Evolutionary conservation across 2,329 filamentous ascomycete species (phyloP).

Genomic region (Hypoxylon sp.): DNA sequence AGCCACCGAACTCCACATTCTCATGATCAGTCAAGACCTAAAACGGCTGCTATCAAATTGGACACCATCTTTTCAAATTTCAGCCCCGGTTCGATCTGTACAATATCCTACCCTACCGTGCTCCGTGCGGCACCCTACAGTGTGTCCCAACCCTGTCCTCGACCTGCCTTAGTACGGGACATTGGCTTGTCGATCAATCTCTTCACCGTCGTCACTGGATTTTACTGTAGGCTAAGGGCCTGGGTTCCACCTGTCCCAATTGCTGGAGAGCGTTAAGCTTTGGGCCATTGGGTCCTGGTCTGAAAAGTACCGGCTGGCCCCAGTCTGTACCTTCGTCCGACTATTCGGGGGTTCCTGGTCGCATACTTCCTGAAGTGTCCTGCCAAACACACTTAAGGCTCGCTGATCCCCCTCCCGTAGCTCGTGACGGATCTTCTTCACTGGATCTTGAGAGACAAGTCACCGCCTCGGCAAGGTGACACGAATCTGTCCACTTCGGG

Average conservation of each 20-base stretch:
- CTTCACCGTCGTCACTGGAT: slow-evolving; percentile 59
- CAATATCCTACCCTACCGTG: slow-evolving; percentile 43
- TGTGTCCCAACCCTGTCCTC: slow-evolving; percentile 54
- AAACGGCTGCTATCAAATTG: slow-evolving; percentile 49
- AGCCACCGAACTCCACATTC: slow-evolving; percentile 49
- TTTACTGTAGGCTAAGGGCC: slow-evolving; percentile 39
- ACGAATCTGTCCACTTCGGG: slow-evolving; percentile 57
- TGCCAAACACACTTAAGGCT: slow-evolving; percentile 64
- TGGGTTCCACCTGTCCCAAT: slow-evolving; percentile 54
- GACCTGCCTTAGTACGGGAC: slow-evolving; percentile 58
- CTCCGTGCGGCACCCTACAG: slow-evolving; percentile 36
- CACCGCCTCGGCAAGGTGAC: slow-evolving; percentile 47
- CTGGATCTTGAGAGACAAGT: slow-evolving; percentile 48
- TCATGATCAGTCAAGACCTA: slow-evolving; percentile 47
- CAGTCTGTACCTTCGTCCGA: slow-evolving; percentile 48
- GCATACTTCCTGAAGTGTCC: slow-evolving; percentile 49
- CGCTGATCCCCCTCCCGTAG: slow-evolving; percentile 62
- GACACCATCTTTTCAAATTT: slow-evolving; percentile 47
- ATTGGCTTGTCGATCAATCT: slow-evolving; percentile 63
- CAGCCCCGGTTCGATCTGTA: slow-evolving; percentile 44
- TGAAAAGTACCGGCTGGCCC: slow-evolving; percentile 52
- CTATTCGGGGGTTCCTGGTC: slow-evolving; percentile 48
- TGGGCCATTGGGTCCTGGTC: slow-evolving; percentile 49
- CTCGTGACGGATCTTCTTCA: slow-evolving; percentile 51
- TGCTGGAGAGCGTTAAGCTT: slow-evolving; percentile 55